phyloP scores from a whole-genome alignment of 2,329 filamentous ascomycete genomes.

The Pseudocercospora fuligena region DNA sequence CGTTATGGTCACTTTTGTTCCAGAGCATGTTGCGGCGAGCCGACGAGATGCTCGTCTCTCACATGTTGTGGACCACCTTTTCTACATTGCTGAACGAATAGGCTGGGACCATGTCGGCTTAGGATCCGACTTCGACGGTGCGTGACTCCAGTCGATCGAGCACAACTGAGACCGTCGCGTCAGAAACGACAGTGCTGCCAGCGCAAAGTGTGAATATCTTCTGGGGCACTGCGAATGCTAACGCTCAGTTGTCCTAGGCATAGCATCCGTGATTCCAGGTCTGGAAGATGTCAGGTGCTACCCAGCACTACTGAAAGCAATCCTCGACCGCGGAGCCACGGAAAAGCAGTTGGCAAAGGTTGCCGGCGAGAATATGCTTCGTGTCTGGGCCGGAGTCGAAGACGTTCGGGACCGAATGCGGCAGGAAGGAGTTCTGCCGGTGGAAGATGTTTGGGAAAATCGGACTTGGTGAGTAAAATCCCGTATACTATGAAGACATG shows the following conservation, averaged over 20 bases:
- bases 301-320: slow-evolving; percentile 42
- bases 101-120: slow-evolving; percentile 48
- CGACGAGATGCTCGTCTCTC: slow-evolving; percentile 41
- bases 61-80: slow-evolving; percentile 43
- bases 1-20: slow-evolving; percentile 49
- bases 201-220: too few species aligned
- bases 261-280: slow-evolving; percentile 33
- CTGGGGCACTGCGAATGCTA: too few species aligned
- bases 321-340: slow-evolving; percentile 47
- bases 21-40: slow-evolving; percentile 42
- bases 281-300: slow-evolving; percentile 45
- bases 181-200: too few species aligned
- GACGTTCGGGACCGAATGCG: slow-evolving; percentile 40
- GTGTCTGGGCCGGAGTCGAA: slow-evolving; percentile 38
- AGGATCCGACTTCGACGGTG: slow-evolving; percentile 43
- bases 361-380: slow-evolving; percentile 46
- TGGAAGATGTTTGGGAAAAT: slow-evolving; percentile 45
- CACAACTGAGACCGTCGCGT: too few species aligned
- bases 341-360: slow-evolving; percentile 46
- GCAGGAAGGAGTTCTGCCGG: slow-evolving; percentile 38
- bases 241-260: slow-evolving; percentile 29
- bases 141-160: too few species aligned
- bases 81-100: slow-evolving; percentile 28
- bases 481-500: too few species aligned
- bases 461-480: slow-evolving; percentile 38